Base-by-base conservation (phyloP, 2,329 filamentous ascomycete species). In the Thelonectria blattea region DNA sequence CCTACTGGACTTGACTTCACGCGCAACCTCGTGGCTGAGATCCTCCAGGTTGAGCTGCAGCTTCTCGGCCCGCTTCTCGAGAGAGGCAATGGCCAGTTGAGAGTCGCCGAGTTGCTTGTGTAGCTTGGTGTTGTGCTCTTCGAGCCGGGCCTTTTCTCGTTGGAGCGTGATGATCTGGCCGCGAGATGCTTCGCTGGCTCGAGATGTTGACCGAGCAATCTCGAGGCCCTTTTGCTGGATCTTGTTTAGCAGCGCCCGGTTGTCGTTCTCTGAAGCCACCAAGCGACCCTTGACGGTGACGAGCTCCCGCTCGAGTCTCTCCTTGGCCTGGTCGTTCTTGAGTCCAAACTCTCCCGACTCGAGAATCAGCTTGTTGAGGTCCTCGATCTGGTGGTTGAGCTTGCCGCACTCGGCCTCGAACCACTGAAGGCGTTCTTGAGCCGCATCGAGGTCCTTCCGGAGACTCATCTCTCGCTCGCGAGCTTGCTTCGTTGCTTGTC, bases 191-290 rank as follows among this genome's bases (percentile, higher is more conserved):
- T 98, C 94, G 62, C 86, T 93, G 30, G 91, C 94, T 60, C 90
- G 89, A 5, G 93, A 96, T 61, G 87, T 92, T 0, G 94, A 95
- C 47, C 95, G 87, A 42, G 94, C 94, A 74, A 99, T 96, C 73
- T 99, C 94, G 7, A 99, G 84, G 30, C 96, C 95, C 80, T 98
- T 98, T 72, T 98, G 94, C 71, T 98, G 94, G 17, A 99, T 84
- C 77, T 98, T 98, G 79, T 97, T 98, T 66, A 98, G 84, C n/a
- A 99, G 81, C 5, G 93, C 90, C 52, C 92, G 89, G 71, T 98
- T 98, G 77, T 98, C 94, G 69, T 98, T 97, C 74, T 99, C 94
- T 0, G 94, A 98, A 22, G 94, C 95, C 8, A 90, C 85, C 42
- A 99, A 81, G 20, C 94, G 89, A 61, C 93, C 93, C 75, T 95